A percentile compares a stretch with the other conserved stretches of the same genome.
phyloP scores from a whole-genome alignment of 345 rosid genomes.

The Eucalyptus curtisii region DNA sequence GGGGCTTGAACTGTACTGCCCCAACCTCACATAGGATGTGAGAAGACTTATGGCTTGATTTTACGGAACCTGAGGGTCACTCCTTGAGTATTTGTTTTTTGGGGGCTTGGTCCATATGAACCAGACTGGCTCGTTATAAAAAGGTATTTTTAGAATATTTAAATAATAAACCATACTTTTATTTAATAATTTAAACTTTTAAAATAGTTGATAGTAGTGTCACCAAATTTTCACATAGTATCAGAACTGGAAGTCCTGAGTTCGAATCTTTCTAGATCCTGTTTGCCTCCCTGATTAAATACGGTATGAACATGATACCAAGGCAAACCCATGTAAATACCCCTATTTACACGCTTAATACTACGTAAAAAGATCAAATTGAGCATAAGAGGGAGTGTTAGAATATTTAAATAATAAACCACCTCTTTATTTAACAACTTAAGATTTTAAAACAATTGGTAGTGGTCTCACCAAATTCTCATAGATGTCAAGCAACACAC shows the following conservation, averaged over 20 bases:
- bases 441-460: too few relatives aligned
- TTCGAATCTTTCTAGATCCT: rapidly evolving
- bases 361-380: too few relatives aligned
- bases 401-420: too few relatives aligned
- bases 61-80: not conserved
- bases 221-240: too few relatives aligned
- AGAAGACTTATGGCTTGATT: not conserved
- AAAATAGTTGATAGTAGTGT: too few relatives aligned
- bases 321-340: too few relatives aligned
- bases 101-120: not conserved
- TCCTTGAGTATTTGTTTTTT: not conserved
- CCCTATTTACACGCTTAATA: rapidly evolving
- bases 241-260: rapidly evolving
- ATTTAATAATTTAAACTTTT: too few relatives aligned
- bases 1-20: not conserved
- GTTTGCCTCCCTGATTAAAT: rapidly evolving
- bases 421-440: too few relatives aligned
- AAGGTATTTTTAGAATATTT: not conserved
- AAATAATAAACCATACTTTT: too few relatives aligned
- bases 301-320: too few relatives aligned
- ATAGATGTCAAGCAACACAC: not conserved
- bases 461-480: too few relatives aligned
- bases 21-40: not conserved
- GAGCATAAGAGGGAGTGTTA: too few relatives aligned
- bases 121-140: not conserved